These are phyloP conservation scores for Debaryomyces sp. DNA, from an alignment of 1,139 yeast genomes.

Conservation along the genomic window DNA sequence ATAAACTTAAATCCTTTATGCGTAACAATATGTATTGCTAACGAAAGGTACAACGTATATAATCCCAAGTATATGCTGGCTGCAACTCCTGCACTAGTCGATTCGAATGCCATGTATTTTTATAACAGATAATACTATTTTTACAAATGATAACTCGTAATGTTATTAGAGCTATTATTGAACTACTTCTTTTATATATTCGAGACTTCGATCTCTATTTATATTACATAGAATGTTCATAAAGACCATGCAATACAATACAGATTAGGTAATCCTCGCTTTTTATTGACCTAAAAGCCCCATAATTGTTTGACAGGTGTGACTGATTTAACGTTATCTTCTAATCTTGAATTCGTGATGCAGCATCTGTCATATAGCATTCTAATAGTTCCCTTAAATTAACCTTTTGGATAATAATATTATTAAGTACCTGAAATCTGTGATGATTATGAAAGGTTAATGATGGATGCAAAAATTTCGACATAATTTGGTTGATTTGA, in stretches of 20 bases:
- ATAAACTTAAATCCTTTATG: slow-evolving; percentile 25
- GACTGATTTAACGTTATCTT: not conserved
- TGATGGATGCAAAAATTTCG: not conserved
- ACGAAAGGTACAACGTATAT: slow-evolving; percentile 24
- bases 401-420: not conserved
- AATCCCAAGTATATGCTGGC: slow-evolving; percentile 33
- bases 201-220: not conserved
- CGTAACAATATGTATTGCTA: slow-evolving; percentile 18
- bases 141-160: not conserved
- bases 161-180: not conserved
- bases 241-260: not conserved
- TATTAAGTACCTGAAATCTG: not conserved
- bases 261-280: not conserved
- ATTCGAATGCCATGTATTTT: slow-evolving; percentile 15
- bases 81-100: slow-evolving; percentile 33
- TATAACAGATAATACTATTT: not conserved
- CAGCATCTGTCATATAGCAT: not conserved
- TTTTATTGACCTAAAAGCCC: not conserved
- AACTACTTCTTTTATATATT: not conserved
- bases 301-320: not conserved
- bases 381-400: not conserved
- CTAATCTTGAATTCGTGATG: not conserved
- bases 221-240: not conserved
- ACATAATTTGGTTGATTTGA: not conserved
- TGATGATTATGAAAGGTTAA: not conserved